Conservation (phyloP, 2,329 filamentous ascomycete genomes). For the Pestalotiopsis sp. region DNA sequence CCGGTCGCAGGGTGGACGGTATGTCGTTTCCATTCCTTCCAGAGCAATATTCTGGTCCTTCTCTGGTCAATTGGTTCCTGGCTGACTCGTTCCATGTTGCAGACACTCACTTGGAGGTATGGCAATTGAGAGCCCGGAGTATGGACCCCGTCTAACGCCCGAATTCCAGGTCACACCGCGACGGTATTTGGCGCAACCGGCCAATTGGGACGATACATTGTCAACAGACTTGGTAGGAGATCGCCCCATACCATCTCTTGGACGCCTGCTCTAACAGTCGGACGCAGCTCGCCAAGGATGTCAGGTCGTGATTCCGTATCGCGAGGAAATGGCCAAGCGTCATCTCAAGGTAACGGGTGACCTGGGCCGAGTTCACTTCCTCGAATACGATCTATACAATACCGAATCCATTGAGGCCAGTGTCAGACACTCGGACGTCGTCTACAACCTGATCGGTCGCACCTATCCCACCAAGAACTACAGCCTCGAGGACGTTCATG, state of each 20-base stretch:
- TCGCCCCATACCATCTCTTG: conserved; percentile 18
- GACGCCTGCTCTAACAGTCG: conserved; percentile 24
- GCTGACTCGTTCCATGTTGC: conserved; percentile 20
- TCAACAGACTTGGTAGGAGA: conserved; percentile 79
- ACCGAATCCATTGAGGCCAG: conserved; percentile 95
- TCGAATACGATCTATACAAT: conserved; percentile 94
- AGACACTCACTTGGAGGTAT: conserved; percentile 88
- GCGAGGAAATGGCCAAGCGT: conserved; percentile 97
- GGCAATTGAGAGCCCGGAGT: conserved; percentile 2
- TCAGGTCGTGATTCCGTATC: conserved; percentile 89
- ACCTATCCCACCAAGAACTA: conserved; percentile 99
- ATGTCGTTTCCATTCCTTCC: conserved; percentile 35
- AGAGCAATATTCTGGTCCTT: not conserved
- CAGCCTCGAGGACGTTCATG: conserved; percentile 86
- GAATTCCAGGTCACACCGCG: conserved; percentile 79
- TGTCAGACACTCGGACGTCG: conserved; percentile 94
- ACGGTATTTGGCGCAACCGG: conserved; percentile 98
- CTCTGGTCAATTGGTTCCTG: conserved; percentile 24
- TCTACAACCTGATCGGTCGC: conserved; percentile 94
- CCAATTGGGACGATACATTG: conserved; percentile 94
- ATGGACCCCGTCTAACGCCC: not conserved
- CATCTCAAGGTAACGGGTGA: conserved; percentile 97
- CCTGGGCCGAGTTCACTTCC: conserved; percentile 84
- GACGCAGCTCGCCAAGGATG: conserved; percentile 83
- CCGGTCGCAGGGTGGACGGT: conserved; percentile 88